Percentiles rank a stretch among this genome's conserved stretches.
These are phyloP conservation scores for Rhodamnia argentea DNA, from an alignment of 345 rosid species.

Conservation along the genomic window DNA sequence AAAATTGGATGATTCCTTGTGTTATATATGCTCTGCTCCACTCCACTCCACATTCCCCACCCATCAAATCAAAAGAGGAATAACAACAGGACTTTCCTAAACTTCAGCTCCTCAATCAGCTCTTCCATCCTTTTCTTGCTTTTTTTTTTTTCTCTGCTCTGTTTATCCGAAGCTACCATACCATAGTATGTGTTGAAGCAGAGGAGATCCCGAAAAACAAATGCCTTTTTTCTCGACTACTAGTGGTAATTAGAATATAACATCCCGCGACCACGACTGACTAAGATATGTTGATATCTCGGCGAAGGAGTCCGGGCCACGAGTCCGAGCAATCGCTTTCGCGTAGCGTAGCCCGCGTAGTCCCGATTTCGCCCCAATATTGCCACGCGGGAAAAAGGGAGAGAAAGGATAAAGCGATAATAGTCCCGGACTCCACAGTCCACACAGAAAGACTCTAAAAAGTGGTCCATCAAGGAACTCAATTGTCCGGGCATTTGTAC, in stretches of 20 bases:
- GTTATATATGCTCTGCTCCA: not conserved
- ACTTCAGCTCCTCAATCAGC: not conserved
- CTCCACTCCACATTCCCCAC: not conserved
- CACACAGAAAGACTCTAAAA: not conserved
- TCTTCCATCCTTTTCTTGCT: not conserved
- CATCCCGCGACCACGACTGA: not conserved
- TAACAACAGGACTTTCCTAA: too few relatives aligned
- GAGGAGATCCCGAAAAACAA: not conserved
- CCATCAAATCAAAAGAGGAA: not conserved
- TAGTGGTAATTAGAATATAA: not conserved
- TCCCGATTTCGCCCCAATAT: not conserved
- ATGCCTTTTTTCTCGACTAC: not conserved
- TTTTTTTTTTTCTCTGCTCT: not conserved
- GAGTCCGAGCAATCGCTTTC: not conserved
- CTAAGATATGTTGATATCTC: not conserved
- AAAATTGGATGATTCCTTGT: not conserved
- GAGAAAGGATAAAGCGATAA: not conserved
- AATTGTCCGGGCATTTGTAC: not conserved
- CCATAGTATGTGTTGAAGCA: not conserved
- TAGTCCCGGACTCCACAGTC: not conserved
- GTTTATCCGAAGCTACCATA: not conserved
- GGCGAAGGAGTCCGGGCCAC: not conserved
- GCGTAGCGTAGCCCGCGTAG: too few relatives aligned
- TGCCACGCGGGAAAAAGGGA: not conserved
- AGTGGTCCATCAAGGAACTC: not conserved